Conservation (phyloP, 495 filamentous ascomycete species). For the Aspergillus sclerotioniger region DNA sequence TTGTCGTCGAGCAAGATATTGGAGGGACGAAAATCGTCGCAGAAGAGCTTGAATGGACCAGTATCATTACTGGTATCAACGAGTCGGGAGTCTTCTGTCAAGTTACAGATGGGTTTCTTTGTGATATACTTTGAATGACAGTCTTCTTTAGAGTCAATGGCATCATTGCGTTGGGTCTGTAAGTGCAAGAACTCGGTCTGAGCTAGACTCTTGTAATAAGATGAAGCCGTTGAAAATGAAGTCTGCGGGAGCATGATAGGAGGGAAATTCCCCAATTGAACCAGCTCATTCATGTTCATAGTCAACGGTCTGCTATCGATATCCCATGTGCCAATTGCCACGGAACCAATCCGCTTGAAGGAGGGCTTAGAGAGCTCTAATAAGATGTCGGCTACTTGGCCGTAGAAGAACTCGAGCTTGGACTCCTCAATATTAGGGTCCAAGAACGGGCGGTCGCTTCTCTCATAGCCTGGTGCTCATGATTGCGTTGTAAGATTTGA, state of each 20-base stretch:
- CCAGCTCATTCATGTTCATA: not conserved
- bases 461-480: not conserved
- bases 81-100: not conserved
- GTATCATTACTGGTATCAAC: not conserved
- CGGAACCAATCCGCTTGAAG: not conserved
- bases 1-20: slow-evolving; percentile 3
- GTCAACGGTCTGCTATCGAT: not conserved
- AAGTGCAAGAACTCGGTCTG: not conserved
- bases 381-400: not conserved
- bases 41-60: slow-evolving; percentile 9
- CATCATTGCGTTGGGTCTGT: not conserved
- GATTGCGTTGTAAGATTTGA: not conserved
- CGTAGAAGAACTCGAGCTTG: not conserved
- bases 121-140: not conserved
- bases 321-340: not conserved
- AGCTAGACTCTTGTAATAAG: not conserved
- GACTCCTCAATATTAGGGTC: not conserved
- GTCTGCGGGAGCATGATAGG: not conserved
- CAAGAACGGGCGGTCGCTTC: not conserved
- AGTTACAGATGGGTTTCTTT: not conserved
- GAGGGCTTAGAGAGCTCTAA: not conserved
- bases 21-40: slow-evolving; percentile 3
- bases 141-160: not conserved
- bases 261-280: not conserved
- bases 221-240: not conserved